Percentiles rank a stretch among this genome's conserved stretches.
These are phyloP conservation scores for Beta lomatogona DNA, from an alignment of 179 eudicot species.

Conservation along the genomic window DNA sequence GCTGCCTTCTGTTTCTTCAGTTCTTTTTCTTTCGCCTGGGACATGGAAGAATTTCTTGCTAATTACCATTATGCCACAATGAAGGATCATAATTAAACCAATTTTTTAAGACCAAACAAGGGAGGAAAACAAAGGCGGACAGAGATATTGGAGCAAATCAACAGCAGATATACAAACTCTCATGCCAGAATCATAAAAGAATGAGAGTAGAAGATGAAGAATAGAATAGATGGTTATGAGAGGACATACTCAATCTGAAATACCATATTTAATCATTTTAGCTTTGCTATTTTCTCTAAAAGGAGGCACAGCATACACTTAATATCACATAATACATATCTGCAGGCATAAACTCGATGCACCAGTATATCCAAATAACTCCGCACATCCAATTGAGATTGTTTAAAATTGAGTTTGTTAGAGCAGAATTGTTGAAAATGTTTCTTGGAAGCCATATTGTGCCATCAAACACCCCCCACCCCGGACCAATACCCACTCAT, in stretches of 20 bases:
- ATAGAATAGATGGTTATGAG: not conserved
- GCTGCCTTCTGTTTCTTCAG: constrained; percentile 81
- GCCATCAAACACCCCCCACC: no score
- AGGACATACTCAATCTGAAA: not conserved
- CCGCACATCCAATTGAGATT: not conserved
- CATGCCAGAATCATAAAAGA: not conserved
- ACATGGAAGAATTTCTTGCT: not conserved
- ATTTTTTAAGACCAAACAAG: not conserved
- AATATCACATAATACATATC: not conserved
- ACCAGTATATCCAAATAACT: not conserved
- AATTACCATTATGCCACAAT: not conserved
- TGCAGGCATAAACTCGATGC: not conserved
- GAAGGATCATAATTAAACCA: not conserved
- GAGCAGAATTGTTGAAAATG: no score
- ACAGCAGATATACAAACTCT: not conserved
- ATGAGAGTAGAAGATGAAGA: not conserved
- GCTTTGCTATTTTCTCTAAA: not conserved
- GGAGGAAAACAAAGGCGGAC: no score
- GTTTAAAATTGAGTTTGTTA: not conserved
- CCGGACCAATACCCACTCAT: not conserved
- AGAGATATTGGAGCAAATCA: not conserved
- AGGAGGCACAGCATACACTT: no score
- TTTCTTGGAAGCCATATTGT: no score
- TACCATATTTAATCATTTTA: not conserved
- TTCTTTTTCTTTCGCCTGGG: constrained; percentile 77